Evolutionary conservation across 768 basidiomycete genomes (phyloP), one percentile per base, ranked within the genome.

Genomic region (Calocybe indica): DNA sequence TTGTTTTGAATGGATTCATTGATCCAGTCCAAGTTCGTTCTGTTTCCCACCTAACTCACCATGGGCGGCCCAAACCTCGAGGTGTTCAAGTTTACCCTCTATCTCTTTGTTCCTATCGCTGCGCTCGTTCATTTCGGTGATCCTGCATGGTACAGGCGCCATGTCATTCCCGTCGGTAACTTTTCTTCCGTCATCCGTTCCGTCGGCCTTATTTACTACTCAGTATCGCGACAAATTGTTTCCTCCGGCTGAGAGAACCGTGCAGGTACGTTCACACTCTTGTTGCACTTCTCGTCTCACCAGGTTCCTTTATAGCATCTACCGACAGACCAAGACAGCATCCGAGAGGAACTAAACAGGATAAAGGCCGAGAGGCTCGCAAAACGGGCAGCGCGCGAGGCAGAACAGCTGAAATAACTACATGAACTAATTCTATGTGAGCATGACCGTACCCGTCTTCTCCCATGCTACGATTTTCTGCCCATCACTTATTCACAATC

Each of bases 91-190:
- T 93, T 93, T 56, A 80, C 80, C 3, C 66, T 91, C 12, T 92
- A 93, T 64, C 80, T 93, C 47, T 90, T 90, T 56, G 82, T 91
- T 49, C 91, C 91, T 7, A 80, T 93, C 48, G 69, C 76, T 40
- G 83, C 88, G 15, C 76, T 93, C 58, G 68, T 91, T 43, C 86
- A 92, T 64, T 92, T 88, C 59, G 90, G 91, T 38, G 88, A 92
- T 62, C 88, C 89, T 5, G 79, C 85, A 37, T 93, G 91, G 91
- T 93, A 92, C 59, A 74, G 77, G 47, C 69, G 73, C 41, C 73
- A 88, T 55, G 89, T 94, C 49, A 67, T 88, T 33, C 89, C 91
- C 6, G 86, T 90, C 61, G 35, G 70, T 54, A 29, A 10, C 36
- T 11, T 47, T 34, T 42, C 3, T 31, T 7, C 8, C 22, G 13